Conservation (phyloP, 164 flowering plant species). For the Vitis rotundifolia region DNA sequence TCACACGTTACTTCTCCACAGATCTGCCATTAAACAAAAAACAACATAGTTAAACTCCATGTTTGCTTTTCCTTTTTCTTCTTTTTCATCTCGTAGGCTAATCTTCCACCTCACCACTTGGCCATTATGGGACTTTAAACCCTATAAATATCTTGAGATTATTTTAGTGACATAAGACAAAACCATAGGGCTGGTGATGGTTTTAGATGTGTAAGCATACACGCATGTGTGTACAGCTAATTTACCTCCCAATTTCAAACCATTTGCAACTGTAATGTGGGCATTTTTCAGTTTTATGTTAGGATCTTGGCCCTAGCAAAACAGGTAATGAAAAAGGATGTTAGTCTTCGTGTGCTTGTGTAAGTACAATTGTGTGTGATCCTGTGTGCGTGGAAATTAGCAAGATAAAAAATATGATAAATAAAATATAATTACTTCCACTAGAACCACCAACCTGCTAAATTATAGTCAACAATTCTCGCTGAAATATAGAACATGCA, state of each 20-base stretch:
- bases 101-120: background rate
- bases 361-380: too few relatives aligned
- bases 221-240: too few relatives aligned
- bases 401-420: background rate
- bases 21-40: background rate
- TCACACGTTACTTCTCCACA: background rate
- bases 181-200: too few relatives aligned
- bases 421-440: background rate
- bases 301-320: too few relatives aligned
- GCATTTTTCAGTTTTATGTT: too few relatives aligned
- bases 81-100: background rate
- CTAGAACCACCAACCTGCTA: constrained; percentile 18
- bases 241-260: too few relatives aligned
- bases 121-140: background rate
- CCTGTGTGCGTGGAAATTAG: background rate
- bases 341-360: too few relatives aligned
- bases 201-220: too few relatives aligned
- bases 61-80: background rate
- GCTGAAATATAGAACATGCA: constrained; percentile 15
- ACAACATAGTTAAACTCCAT: background rate
- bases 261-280: too few relatives aligned
- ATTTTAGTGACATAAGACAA: too few relatives aligned
- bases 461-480: constrained; percentile 14
- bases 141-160: too few relatives aligned
- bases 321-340: too few relatives aligned